A percentile compares a stretch with the other conserved stretches of the same genome.
Conservation (phyloP, 192 early-diverging fungal genomes). For the Backusella morwellensis region DNA sequence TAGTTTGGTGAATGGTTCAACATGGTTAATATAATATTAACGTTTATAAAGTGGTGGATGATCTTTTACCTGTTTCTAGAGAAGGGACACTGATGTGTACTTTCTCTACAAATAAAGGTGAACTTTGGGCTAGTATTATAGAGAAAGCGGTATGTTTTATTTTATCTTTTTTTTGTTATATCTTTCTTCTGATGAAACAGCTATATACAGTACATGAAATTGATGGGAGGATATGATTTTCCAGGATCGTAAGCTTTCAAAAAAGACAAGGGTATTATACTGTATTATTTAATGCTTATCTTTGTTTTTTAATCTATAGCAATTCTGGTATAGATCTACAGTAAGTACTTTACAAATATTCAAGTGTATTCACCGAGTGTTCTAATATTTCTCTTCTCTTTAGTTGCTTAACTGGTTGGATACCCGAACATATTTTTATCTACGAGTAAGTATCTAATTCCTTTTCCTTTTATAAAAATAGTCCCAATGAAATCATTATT, state of each 20-base stretch:
- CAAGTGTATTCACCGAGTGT: background rate
- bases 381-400: background rate
- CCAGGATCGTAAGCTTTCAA: slow-evolving; percentile 73
- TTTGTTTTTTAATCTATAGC: slow-evolving; percentile 27
- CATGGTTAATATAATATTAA: background rate
- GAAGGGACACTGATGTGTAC: slow-evolving; percentile 83
- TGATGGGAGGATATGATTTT: slow-evolving; percentile 95
- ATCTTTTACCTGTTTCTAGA: slow-evolving; percentile 75
- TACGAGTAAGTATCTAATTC: slow-evolving; percentile 48
- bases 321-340: slow-evolving; percentile 92
- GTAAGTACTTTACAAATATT: slow-evolving; percentile 27
- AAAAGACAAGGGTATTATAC: background rate
- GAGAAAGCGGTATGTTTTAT: slow-evolving; percentile 76
- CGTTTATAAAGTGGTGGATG: slow-evolving; percentile 71
- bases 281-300: slow-evolving; percentile 8
- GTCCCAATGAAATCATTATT: background rate
- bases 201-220: slow-evolving; percentile 73
- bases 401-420: slow-evolving; percentile 89
- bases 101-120: slow-evolving; percentile 71
- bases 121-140: slow-evolving; percentile 82
- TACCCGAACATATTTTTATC: slow-evolving; percentile 90
- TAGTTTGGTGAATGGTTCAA: background rate
- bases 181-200: background rate
- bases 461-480: background rate
- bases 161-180: background rate